A percentile compares a stretch with the other conserved stretches of the same genome.
These are phyloP conservation scores for Chytriomyces sp. DNA, from an alignment of 192 early-diverging fungal genomes.

Conservation along the genomic window DNA sequence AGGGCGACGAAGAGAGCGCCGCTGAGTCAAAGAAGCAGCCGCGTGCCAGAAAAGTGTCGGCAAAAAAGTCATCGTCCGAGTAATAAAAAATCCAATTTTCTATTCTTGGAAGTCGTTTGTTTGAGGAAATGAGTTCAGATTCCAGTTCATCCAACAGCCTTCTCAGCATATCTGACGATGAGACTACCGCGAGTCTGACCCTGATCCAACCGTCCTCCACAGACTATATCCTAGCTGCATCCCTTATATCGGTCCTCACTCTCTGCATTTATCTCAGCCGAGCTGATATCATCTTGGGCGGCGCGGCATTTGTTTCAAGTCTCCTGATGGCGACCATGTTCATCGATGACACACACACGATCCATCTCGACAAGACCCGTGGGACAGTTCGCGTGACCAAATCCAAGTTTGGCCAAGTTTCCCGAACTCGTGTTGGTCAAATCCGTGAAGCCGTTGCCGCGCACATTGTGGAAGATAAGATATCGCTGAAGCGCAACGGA, in stretches of 20 bases:
- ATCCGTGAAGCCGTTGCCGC: background rate
- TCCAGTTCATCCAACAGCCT: too few relatives aligned
- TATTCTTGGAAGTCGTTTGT: too few relatives aligned
- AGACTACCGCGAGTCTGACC: background rate
- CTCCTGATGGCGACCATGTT: background rate
- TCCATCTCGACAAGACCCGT: background rate
- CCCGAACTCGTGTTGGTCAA: background rate
- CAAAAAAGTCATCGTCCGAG: slow-evolving; percentile 6
- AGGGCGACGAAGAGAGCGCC: slow-evolving; percentile 33
- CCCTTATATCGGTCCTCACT: background rate
- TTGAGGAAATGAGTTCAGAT: too few relatives aligned
- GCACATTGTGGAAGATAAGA: slow-evolving; percentile 14
- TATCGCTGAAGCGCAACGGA: slow-evolving; percentile 1
- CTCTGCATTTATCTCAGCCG: slow-evolving; percentile 3
- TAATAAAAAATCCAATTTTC: too few relatives aligned
- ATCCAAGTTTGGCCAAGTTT: background rate
- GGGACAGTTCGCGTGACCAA: slow-evolving; percentile 5
- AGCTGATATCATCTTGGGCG: background rate
- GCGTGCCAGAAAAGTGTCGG: background rate
- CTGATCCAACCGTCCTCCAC: background rate
- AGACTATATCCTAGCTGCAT: background rate
- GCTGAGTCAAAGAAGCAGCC: slow-evolving; percentile 16
- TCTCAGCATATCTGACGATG: background rate
- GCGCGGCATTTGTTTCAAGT: background rate
- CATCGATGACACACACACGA: slow-evolving; percentile 3